phyloP scores from a whole-genome alignment of 106 monocot species.

The Acorus gramineus region DNA sequence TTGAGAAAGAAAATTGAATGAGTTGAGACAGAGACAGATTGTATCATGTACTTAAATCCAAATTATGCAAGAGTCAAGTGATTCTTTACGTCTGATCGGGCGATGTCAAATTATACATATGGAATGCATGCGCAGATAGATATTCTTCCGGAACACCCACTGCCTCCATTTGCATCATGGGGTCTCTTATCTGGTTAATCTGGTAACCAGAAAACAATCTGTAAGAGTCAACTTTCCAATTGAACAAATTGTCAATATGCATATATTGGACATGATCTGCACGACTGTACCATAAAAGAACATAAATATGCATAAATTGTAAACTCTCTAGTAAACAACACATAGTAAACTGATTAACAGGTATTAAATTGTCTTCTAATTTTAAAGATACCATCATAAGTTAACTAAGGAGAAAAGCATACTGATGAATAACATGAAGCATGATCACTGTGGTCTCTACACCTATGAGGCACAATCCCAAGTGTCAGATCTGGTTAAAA shows the following conservation, averaged over 20 bases:
- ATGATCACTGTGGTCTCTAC: no score
- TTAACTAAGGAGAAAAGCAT: no score
- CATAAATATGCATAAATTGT: neutral
- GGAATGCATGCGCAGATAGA: slow-evolving; percentile 82
- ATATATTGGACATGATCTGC: neutral
- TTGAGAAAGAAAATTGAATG: neutral
- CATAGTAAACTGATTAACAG: no score
- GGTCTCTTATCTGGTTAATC: slow-evolving; percentile 81
- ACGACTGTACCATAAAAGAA: neutral
- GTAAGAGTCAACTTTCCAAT: no score
- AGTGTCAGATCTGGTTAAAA: no score
- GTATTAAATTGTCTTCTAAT: no score
- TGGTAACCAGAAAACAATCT: slow-evolving; percentile 7
- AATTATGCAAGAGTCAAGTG: neutral
- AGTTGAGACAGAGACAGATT: neutral
- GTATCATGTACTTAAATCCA: no score
- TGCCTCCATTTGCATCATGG: slow-evolving; percentile 56
- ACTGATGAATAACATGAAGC: no score
- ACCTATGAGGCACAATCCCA: no score
- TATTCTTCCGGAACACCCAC: slow-evolving; percentile 92
- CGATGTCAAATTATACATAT: slow-evolving; percentile 86
- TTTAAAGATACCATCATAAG: no score
- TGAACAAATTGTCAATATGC: neutral
- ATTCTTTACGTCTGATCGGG: slow-evolving; percentile 75
- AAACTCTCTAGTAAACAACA: no score